Evolutionary conservation across 345 rosid genomes (phyloP), one percentile per base, ranked within the genome.

Genomic region (Euphorbia peplus): DNA sequence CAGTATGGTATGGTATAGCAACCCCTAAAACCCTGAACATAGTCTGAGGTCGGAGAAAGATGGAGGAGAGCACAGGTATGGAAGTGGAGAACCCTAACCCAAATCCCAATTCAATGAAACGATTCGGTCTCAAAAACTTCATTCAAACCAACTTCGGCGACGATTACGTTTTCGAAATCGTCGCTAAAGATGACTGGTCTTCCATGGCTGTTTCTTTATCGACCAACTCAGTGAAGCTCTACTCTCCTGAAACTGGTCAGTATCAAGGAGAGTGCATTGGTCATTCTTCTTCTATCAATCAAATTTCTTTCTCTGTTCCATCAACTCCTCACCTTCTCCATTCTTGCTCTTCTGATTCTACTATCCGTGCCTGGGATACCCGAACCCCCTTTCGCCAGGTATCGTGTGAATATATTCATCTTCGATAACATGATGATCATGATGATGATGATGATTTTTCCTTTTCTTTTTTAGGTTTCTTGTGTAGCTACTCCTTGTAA

Each of bases 331-430:
- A 89, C 70, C 74, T 88, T 8, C 68, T 95, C 74, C 89, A 87
- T 71, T 90, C 99, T 22, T 91, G 98, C 79, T 91, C 99, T 32
- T 91, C 96, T 22, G 99, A 95, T 70, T 95, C 96, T 0, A 88
- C 93, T 60, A 70, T 91, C 41, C 77, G 91, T 75, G 91, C 92
- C 67, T 91, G 98, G 99, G 99, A 95, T 78, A 83, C 92, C 12
- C 77, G 98, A 68, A 81, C 74, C n/a, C n/a, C n/a, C 63, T 87
- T 89, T 37, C 88, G 83, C n/a, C 87, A 91, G 89, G 99, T 88
- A 53, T 0, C 1, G 13, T 18, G n/a, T n/a, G n/a, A n/a, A n/a
- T n/a, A n/a, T 12, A 25, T 29, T 41, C 39, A 35, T 8, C 4
- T 18, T 9, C 48, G 28, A 2, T 32, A 18, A 11, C 1, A 18